Percentiles rank a stretch among this genome's conserved stretches.
phyloP scores from a whole-genome alignment of 2,329 filamentous ascomycete species.

The Chrysosporium queenslandicum region DNA sequence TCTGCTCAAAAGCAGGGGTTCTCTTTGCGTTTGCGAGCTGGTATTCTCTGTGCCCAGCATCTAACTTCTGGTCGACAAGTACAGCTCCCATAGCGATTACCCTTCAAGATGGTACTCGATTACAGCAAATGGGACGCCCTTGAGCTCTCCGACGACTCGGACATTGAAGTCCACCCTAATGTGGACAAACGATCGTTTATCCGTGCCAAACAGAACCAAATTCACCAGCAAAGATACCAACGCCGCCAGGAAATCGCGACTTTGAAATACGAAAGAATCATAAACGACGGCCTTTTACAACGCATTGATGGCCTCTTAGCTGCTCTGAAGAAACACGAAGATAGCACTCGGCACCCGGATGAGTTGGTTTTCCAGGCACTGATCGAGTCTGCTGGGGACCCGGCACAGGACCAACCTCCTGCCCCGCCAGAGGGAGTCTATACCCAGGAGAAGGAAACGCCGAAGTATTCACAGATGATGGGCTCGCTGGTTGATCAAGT shows the following conservation, averaged over 20 bases:
- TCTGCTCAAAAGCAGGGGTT: background rate
- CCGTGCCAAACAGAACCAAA: conserved; percentile 93
- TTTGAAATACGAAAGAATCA: conserved; percentile 75
- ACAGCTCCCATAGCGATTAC: background rate
- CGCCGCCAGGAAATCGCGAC: conserved; percentile 83
- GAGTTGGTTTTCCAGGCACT: conserved; percentile 82
- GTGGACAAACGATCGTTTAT: conserved; percentile 98
- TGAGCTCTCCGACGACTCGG: conserved; percentile 95
- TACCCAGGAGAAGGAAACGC: conserved; percentile 60
- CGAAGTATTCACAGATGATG: conserved; percentile 95
- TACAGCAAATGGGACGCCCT: conserved; percentile 64
- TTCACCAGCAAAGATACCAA: conserved; percentile 79
- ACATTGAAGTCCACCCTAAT: conserved; percentile 96
- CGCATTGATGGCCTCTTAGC: conserved; percentile 72
- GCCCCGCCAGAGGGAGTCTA: conserved; percentile 70
- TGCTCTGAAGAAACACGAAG: conserved; percentile 63
- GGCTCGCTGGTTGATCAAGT: conserved; percentile 90
- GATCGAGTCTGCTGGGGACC: conserved; percentile 66
- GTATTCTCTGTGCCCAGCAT: background rate
- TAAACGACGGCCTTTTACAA: conserved; percentile 81
- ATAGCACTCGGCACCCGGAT: conserved; percentile 55
- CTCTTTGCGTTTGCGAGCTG: background rate
- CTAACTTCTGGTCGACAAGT: background rate
- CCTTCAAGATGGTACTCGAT: conserved; percentile 46
- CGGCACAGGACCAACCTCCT: conserved; percentile 63